Evolutionary conservation across 2,329 filamentous ascomycete genomes (phyloP), one percentile per base, ranked within the genome.

Genomic region (Fusarium circinatum): DNA sequence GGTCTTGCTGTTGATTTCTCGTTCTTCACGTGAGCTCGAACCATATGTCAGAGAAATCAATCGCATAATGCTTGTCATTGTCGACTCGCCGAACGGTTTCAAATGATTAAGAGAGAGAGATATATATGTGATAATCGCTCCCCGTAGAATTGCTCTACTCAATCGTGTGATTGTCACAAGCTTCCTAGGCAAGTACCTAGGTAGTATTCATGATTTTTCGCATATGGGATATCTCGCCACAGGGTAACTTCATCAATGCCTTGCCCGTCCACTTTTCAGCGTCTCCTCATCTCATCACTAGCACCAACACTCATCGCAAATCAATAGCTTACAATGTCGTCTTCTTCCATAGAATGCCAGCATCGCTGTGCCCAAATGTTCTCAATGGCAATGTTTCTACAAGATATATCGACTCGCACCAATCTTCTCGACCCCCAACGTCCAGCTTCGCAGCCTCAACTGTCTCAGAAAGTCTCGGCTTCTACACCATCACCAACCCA

Each of bases 361-460:
- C 60, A 65, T 26, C 74, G 78, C 55, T 82, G 82, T 63, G 81
- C 80, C 32, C 68, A 82, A 32, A 75, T 84, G 57, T 78, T 84
- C 30, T 82, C 82, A 9, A 79, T 84, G 65, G 82, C 79, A 39
- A 80, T 83, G 34, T 67, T 82, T 26, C 76, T 84, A 9, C 82
- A 84, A 39, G 62, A 80, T 41, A 62, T 83, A 20, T 79, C 80
- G 15, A 79, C 78, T 17, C 68, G 75, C 22, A 82, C 81, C 30
- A 71, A 58, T 18, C 48, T 80, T 14, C 66, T 80, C 18, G 57
- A 75, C 10, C 48, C 48, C 28, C 65, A 65, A 34, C 22, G 54
- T 26, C 30, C 65, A 24, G 28, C 66, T 22, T 18, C 64, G 39
- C 49, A 39, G 22, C 26, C 45, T 39, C 48, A 60, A n/a, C 32